Base-by-base conservation (phyloP, 2,329 filamentous ascomycete species). In the Ophiocordyceps camponoti-saundersi region DNA sequence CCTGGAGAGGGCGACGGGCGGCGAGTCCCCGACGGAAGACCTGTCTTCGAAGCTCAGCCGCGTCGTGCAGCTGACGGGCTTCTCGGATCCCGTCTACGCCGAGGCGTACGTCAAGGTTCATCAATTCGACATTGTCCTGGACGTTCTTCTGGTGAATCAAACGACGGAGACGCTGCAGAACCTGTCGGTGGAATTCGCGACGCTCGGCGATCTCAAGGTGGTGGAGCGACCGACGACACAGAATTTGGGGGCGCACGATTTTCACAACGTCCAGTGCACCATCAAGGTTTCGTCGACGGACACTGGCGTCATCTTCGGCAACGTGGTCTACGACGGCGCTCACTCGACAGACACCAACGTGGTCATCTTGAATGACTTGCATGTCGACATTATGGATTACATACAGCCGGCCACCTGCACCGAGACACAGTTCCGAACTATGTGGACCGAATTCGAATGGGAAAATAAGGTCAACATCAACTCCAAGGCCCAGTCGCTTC, bases 381-480 rank as follows among this genome's bases (percentile, higher is more conserved):
- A 98, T 59, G 90, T 96, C 48, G 92, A 98, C 60, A 95, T 98
- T 53, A 98, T 98, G 92, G 92, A 98, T 67, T 98, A 98, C 69
- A 98, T 98, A 58, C 90, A 96, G 62, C 92, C 92, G 1, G 90
- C 90, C 7, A 82, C 88, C 16, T 98, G 92, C 72, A 92, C 87
- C 5, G 92, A 98, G 71, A 95, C 90, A 12, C 88, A 96, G 59
- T 98, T 98, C 80, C 80, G 92, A 50, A 94, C 87, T n/a, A 98
- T 98, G 92, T 98, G 92, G 92, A 98, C 92, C 36, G 92, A 98
- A 62, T 98, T 98, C 55, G 92, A 98, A 63, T 98, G 92, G 92
- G 92, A 98, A 73, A 98, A 98, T 71, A 98, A 98, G 77, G 90
- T 98, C 65, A 98, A 98, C 69, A 96, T 98, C 69, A 95, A 95